These are phyloP conservation scores for Ophiorrhiza pumila DNA, from an alignment of 257 asterid genomes.

Conservation along the genomic window DNA sequence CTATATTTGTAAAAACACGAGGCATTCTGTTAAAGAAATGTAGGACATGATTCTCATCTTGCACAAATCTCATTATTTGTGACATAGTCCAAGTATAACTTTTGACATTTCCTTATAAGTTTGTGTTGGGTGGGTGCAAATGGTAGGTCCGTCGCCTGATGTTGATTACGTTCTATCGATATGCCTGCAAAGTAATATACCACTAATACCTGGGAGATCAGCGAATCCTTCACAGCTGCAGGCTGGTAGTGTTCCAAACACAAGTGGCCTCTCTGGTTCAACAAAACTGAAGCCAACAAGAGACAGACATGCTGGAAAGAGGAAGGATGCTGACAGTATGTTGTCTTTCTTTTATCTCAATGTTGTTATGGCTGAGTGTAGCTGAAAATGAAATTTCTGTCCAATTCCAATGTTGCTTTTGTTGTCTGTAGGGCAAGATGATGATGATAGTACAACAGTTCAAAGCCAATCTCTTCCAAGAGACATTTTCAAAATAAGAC, in stretches of 20 bases:
- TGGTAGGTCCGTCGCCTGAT: slow-evolving; percentile 87
- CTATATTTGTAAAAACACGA: background rate
- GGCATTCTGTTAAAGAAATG: background rate
- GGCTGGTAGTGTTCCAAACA: slow-evolving; percentile 53
- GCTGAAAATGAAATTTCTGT: too few species aligned
- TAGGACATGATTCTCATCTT: background rate
- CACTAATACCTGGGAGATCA: slow-evolving; percentile 41
- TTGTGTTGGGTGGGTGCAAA: slow-evolving; percentile 16
- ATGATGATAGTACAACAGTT: slow-evolving; percentile 54
- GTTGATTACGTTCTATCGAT: slow-evolving; percentile 82
- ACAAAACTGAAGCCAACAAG: slow-evolving; percentile 51
- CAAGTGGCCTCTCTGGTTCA: slow-evolving; percentile 62
- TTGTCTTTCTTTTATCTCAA: slow-evolving; percentile 2
- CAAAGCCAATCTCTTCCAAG: slow-evolving; percentile 86
- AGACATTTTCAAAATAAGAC: slow-evolving; percentile 86
- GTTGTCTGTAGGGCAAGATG: slow-evolving; percentile 60
- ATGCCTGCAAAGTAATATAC: slow-evolving; percentile 84
- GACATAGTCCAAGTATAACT: background rate
- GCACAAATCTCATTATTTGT: too few species aligned
- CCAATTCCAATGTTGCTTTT: background rate
- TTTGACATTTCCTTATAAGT: slow-evolving; percentile 1
- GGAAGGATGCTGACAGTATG: slow-evolving; percentile 67
- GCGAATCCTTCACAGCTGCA: slow-evolving; percentile 37
- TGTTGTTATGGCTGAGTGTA: slow-evolving; percentile 11
- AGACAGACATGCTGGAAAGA: slow-evolving; percentile 62